Base-by-base conservation (phyloP, 495 filamentous ascomycete species). In the Letharia lupina region DNA sequence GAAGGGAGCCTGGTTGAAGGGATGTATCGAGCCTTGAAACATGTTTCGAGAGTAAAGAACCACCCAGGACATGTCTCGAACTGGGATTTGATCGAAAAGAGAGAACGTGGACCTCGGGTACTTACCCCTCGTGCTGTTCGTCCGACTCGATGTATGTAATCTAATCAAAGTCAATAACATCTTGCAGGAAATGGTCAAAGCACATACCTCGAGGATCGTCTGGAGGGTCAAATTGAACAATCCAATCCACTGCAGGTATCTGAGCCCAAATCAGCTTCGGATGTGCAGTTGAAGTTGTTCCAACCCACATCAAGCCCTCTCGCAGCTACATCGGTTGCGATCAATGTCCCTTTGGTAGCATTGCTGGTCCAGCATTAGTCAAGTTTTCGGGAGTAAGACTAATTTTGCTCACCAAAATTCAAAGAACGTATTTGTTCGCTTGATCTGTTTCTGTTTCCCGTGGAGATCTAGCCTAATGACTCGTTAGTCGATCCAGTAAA, bases 111-210 rank as follows among this genome's bases (percentile, higher is more conserved):
- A 33, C 0, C 12, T 56, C 31, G 28, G 7, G 8, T 37, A 37
- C 54, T 20, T 57, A 57, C 54, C 15, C 93, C 93, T 75, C 94
- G 84, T 2, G 95, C 94, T 13, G 94, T 98, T 67, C 94, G 90
- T 66, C 94, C 94, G 47, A 98, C 94, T 47, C 94, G 91, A 78
- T 98, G 94, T 71, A 98, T 96, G 76, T 98, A 97, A 75, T 96
- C 90, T 57, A 88, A n/a, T 28, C 13, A 31, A n/a, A 5, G 10
- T 41, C 9, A 50, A 18, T 13, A 35, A 42, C 39, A 62, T 37
- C 31, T 37, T 37, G 44, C 10, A 37, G 45, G 40, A 33, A 23
- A 33, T 16, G 33, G 41, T 44, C n/a, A 48, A 35, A 23, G 20
- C 31, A 56, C 31, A 57, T 47, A 47, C 57, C 63, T 18, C 56